Base-by-base conservation (phyloP, 23 red algal species). In the Gracilaria gracilis region DNA sequence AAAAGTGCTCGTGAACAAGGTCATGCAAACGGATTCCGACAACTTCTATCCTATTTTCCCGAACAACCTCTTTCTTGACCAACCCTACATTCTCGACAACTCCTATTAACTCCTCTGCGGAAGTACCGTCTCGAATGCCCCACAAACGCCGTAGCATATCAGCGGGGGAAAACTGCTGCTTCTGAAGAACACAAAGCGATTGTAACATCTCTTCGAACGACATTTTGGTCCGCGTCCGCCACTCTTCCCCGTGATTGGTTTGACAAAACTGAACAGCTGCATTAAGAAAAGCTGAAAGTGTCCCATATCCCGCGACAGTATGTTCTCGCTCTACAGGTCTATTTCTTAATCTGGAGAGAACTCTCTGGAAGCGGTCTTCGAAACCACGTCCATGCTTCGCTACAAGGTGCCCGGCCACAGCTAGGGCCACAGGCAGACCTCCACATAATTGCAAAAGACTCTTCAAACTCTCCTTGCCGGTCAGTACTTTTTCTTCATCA, bases 381-480 rank as follows among this genome's bases (percentile, higher is more conserved):
- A 67, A 67, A 14, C 32, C 62, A 67, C 62, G 4, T 15, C 62
- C 62, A 24, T 67, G 62, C 32, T 67, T 24, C 1, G 14, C 14
- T 33, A 67, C 62, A 67, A 67, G 62, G 14, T 67, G 62, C 24
- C 62, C 62, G 1, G 62, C 62, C 16, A 67, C 62, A 33, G 62
- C 62, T 67, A 67, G 62, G 2, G 62, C 62, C 62, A 67, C 62
- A 9, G 16, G 62, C 13, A 67, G 17, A 67, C 62, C 62, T 9
- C 62, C 62, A 17, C 62, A 67, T 2, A 67, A 1, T 15, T 67
- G 2, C 17, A 67, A 67, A 6, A 67, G 2, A 13, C 1, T 15
- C 13, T 24, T 67, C 1, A 67, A 9, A 31, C 16, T 67, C 1
- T 2, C 25, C 1, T 9, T 33, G 20, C 32, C 32, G 33, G 1